Evolutionary conservation across 164 flowering plant species (phyloP), one percentile per base, ranked within the genome.

Genomic region (Liriodendron chinense): DNA sequence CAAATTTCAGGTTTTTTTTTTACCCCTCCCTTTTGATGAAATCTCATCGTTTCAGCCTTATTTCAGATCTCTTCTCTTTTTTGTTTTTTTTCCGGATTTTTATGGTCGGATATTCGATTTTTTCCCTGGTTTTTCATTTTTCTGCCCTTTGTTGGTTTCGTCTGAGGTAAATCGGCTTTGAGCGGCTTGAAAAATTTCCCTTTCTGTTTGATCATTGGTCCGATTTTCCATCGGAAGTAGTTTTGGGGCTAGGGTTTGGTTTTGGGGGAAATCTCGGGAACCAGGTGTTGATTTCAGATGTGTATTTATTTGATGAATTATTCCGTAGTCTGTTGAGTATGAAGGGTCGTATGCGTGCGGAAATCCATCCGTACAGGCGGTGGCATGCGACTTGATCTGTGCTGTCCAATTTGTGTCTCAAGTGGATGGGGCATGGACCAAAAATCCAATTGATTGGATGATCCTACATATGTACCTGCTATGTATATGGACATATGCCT

Each of bases 1-100:
- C 20, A 53, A 74, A 24, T 80, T 81, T 70, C 86, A 83, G 76
- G 88, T 85, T 72, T 20, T 7, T 10, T 2, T 26, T 0, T 62
- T 47, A n/a, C 7, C 26, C 14, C 28, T 22, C 72, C 28, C 25
- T 1, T 47, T 28, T 72, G 34, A 6, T 62, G 57, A 20, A 12
- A 10, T 64, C 2, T 65, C 9, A 18, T 10, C 57, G 21, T 7
- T 50, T 57, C 57, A 22, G 2, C 8, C 62, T 63, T 49, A 2
- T 25, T 77, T 34, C 34, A 34, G 26, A 1, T 26, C 48, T 20
- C 57, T 68, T 75, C 9, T 34, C 5, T 18, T 10, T 74, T n/a
- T n/a, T 1, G 7, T 9, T 62, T 48, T 47, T 1, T 18, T 14
- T 21, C 12, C 34, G n/a, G 25, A 21, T 26, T 65, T 67, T 50